Evolutionary conservation across 495 filamentous ascomycete genomes (phyloP), one percentile per base, ranked within the genome.

Genomic region (Lophium mytilinum): DNA sequence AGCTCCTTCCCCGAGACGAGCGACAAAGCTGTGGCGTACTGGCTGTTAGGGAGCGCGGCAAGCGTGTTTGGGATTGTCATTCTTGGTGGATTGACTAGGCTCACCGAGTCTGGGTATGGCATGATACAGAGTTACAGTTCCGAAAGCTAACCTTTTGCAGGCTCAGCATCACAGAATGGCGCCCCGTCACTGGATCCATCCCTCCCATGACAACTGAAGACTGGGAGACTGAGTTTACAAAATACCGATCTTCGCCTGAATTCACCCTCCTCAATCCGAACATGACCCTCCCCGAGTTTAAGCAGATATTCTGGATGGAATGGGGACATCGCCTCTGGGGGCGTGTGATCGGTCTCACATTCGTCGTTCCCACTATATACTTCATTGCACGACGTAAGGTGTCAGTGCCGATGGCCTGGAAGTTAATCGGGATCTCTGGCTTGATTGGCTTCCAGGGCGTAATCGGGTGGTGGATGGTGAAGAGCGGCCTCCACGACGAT

Each of bases 391-490:
- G 85, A 30, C 83, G 88, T 55, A 83, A 84, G 55, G 91, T 96
- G 33, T 85, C 87, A 19, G 74, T 76, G 37, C 83, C 81, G 37
- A 94, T 95, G 83, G 84, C 90, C 5, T 67, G 70, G 42, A 81
- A 82, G 41, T 79, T 98, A n/a, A 74, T 79, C 15, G 92, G 90
- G 1, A 96, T 98, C 56, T 84, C 86, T 18, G 84, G 78, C 36
- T 73, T 96, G 50, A 96, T 98, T 69, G 94, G 89, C 34, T 93
- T 96, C 69, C 93, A 98, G 71, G 93, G 94, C 9, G 83, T 93
- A 62, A 79, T 98, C 45, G 93, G 93, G 9, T 98, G 93, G 93
- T 98, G 92, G 89, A 98, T 98, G 93, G 93, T 98, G 62, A 95
- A 94, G 71, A 91, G 86, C 0, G 93, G 93, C 1, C 75, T 98